phyloP scores from a whole-genome alignment of 805 yeast genomes.

The Peterozyma toletana region DNA sequence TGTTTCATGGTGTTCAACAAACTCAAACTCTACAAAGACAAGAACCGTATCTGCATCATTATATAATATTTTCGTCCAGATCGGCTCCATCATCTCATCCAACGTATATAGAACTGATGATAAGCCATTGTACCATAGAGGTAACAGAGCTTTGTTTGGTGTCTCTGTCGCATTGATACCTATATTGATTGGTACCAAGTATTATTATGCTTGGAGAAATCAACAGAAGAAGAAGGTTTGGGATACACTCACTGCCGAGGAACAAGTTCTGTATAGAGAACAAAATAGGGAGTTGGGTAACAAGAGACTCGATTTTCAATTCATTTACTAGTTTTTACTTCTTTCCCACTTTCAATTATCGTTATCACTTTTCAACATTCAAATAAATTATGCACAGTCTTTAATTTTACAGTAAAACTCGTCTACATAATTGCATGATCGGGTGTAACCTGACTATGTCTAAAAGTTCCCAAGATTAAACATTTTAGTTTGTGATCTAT shows the following conservation, averaged over 20 bases:
- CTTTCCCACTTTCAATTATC: too few species aligned
- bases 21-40: conserved; percentile 54
- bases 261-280: conserved; percentile 37
- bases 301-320: conserved; percentile 43
- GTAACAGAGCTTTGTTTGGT: conserved; percentile 38
- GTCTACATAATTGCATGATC: too few species aligned
- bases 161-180: conserved; percentile 25
- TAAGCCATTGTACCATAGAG: conserved; percentile 51
- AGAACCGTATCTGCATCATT: conserved; percentile 61
- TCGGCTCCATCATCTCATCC: conserved; percentile 44
- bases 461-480: too few species aligned
- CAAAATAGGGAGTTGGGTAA: conserved; percentile 48
- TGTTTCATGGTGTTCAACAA: conserved; percentile 55
- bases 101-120: conserved; percentile 54
- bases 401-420: too few species aligned
- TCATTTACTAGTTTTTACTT: conserved; percentile 4
- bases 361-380: too few species aligned
- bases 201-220: conserved; percentile 35
- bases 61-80: conserved; percentile 58
- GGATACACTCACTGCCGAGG: conserved; percentile 41
- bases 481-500: too few species aligned
- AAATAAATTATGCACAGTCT: too few species aligned
- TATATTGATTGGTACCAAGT: conserved; percentile 23
- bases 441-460: too few species aligned
- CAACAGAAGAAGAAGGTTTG: conserved; percentile 37